Percentiles rank a stretch among this genome's conserved stretches.
These are phyloP conservation scores for Fusarium haematococcum DNA, from an alignment of 2,329 filamentous ascomycete species.

Conservation along the genomic window DNA sequence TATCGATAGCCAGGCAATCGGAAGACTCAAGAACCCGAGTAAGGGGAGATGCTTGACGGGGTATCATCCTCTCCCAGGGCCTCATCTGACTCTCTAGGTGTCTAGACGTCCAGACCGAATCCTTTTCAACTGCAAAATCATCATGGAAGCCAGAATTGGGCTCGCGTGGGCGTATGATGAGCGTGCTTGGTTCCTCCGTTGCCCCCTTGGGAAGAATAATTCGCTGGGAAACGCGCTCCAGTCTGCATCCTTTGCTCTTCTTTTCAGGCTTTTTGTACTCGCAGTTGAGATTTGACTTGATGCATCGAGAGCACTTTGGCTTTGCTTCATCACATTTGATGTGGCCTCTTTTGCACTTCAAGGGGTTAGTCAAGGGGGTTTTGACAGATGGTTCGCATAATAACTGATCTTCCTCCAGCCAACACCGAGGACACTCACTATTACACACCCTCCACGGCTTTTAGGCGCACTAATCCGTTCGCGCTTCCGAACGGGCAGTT, in stretches of 20 bases:
- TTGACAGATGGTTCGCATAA: no score
- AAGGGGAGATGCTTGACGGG: background rate
- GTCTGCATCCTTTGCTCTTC: background rate
- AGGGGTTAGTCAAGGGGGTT: background rate
- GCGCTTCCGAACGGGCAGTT: background rate
- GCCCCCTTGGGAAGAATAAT: background rate
- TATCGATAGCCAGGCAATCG: background rate
- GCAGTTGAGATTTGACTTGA: background rate
- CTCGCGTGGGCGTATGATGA: background rate
- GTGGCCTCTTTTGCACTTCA: background rate
- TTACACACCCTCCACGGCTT: background rate
- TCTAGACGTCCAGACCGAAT: accelerated
- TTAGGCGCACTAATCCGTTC: background rate
- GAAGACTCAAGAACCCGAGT: background rate
- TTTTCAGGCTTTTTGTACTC: background rate
- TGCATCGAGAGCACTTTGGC: background rate
- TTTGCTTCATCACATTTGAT: background rate
- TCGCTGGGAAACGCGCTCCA: background rate
- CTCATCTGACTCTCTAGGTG: background rate
- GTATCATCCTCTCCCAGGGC: background rate
- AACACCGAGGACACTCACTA: background rate
- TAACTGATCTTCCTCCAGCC: background rate
- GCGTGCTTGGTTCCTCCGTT: background rate
- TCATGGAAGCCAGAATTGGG: background rate
- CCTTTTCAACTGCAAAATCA: background rate